Evolutionary conservation across 306 rosid species (phyloP).

Genomic region (Myrica gale): DNA sequence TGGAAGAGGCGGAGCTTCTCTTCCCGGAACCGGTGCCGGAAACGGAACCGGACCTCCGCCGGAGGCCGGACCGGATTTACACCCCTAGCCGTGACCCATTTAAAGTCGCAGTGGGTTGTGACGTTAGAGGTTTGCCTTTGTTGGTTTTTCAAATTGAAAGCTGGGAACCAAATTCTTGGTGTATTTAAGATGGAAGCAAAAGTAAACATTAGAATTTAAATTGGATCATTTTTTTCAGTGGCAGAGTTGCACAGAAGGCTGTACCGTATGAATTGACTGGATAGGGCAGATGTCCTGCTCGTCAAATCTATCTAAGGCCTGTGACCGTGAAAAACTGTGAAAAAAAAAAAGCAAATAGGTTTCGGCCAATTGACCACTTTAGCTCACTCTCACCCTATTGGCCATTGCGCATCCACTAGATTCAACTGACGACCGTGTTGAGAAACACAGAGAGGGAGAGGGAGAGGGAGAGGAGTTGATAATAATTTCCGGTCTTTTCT

Average conservation of each 20-base stretch:
- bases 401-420: slow-evolving; percentile 31
- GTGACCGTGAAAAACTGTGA: slow-evolving; percentile 39
- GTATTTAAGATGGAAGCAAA: slow-evolving; percentile 21
- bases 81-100: slow-evolving; percentile 51
- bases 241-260: slow-evolving; percentile 50
- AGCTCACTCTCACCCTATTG: slow-evolving; percentile 21
- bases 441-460: neutral
- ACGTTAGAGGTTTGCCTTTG: slow-evolving; percentile 1
- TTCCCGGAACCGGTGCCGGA: too few species aligned
- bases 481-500: slow-evolving; percentile 22
- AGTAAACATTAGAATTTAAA: slow-evolving; percentile 18
- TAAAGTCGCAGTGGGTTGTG: slow-evolving; percentile 22
- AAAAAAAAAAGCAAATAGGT: slow-evolving; percentile 33
- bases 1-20: too few species aligned
- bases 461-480: neutral
- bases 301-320: slow-evolving; percentile 60
- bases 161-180: slow-evolving; percentile 34
- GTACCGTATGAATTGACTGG: slow-evolving; percentile 73
- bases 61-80: too few species aligned
- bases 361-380: slow-evolving; percentile 34
- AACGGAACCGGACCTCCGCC: too few species aligned
- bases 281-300: slow-evolving; percentile 68
- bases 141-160: slow-evolving; percentile 19
- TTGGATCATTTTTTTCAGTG: slow-evolving; percentile 25
- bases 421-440: slow-evolving; percentile 31